These are phyloP conservation scores for Aspergillus bombycis DNA, from an alignment of 2,329 filamentous ascomycete genomes.

Conservation along the genomic window DNA sequence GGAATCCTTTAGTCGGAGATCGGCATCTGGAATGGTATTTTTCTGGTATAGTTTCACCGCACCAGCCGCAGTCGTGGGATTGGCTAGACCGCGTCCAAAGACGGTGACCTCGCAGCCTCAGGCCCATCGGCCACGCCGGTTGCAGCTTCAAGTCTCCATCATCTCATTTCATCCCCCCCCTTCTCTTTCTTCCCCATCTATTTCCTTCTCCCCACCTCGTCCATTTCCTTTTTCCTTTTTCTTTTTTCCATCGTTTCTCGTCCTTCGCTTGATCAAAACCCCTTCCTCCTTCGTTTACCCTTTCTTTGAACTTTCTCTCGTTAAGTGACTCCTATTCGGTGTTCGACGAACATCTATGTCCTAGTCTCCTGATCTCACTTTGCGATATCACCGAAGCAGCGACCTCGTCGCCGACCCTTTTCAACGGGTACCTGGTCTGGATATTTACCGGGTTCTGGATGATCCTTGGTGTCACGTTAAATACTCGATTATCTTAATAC, in stretches of 20 bases:
- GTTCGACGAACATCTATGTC: slow-evolving; percentile 9
- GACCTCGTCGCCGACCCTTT: neutral
- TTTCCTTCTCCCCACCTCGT: slow-evolving; percentile 14
- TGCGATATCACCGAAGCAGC: neutral
- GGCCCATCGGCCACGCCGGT: slow-evolving; percentile 16
- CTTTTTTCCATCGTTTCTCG: slow-evolving; percentile 13
- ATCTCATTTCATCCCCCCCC: slow-evolving; percentile 15
- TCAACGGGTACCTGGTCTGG: slow-evolving; percentile 3
- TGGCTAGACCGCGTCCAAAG: slow-evolving; percentile 25
- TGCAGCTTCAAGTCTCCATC: slow-evolving; percentile 14
- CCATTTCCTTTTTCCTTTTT: slow-evolving; percentile 15
- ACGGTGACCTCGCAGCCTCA: slow-evolving; percentile 20
- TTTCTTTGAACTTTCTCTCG: slow-evolving; percentile 11
- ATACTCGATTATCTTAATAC: slow-evolving; percentile 4
- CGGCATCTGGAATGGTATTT: neutral
- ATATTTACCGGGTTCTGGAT: slow-evolving; percentile 13
- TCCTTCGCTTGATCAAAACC: slow-evolving; percentile 10
- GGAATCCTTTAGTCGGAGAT: slow-evolving; percentile 1
- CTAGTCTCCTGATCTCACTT: slow-evolving; percentile 1
- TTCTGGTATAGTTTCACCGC: slow-evolving; percentile 2
- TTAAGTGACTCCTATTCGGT: slow-evolving; percentile 19
- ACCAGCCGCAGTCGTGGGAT: slow-evolving; percentile 11
- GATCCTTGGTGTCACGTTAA: neutral
- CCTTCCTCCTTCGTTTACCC: slow-evolving; percentile 12
- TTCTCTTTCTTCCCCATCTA: slow-evolving; percentile 13